A percentile compares a stretch with the other conserved stretches of the same genome.
phyloP scores from a whole-genome alignment of 495 filamentous ascomycete species.

The Penicillium silybi region DNA sequence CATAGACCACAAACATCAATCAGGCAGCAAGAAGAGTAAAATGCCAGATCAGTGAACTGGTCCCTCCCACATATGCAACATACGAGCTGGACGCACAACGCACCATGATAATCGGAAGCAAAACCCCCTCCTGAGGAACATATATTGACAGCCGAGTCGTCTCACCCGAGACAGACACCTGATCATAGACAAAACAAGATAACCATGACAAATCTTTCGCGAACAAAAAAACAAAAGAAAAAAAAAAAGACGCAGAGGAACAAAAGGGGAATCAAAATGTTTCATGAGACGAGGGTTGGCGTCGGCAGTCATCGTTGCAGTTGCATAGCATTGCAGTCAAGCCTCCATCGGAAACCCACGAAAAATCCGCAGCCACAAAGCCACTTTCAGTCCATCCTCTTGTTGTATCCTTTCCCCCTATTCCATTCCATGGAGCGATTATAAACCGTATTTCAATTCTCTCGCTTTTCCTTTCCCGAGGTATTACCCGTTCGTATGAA shows the following conservation, averaged over 20 bases:
- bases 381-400: conserved; percentile 10
- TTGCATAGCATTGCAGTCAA: background rate
- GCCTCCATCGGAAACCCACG: background rate
- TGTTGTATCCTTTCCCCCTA: conserved; percentile 2
- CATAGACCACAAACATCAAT: background rate
- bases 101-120: conserved; percentile 2
- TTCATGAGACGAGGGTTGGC: conserved; percentile 44
- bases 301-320: conserved; percentile 14
- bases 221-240: conserved; percentile 16
- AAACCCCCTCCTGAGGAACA: conserved; percentile 17
- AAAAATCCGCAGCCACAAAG: conserved; percentile 22
- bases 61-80: background rate
- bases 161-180: conserved; percentile 19
- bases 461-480: conserved; percentile 7
- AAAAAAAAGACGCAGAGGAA: conserved; percentile 13
- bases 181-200: conserved; percentile 17
- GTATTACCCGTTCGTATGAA: conserved; percentile 7
- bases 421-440: background rate
- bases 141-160: conserved; percentile 30
- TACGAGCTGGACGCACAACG: background rate
- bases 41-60: background rate
- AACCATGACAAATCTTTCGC: conserved; percentile 19
- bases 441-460: conserved; percentile 2
- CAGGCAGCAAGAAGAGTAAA: background rate
- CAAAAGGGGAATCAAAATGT: conserved; percentile 47